Conservation (phyloP, 2,329 filamentous ascomycete species). For the Fusarium metavorans region DNA sequence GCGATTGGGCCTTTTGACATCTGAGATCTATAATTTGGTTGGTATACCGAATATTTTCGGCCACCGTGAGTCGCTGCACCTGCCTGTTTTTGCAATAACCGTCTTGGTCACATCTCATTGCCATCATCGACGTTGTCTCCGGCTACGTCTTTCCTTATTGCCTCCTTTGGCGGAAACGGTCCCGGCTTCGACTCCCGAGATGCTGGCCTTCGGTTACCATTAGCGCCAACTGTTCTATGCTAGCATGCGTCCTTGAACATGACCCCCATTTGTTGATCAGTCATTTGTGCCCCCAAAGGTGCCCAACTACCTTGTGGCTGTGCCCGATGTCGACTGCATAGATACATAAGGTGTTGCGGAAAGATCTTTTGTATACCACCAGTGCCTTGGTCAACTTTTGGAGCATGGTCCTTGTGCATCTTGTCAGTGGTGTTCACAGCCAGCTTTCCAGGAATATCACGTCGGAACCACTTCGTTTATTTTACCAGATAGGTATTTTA, state of each 20-base stretch:
- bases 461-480: not conserved
- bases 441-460: not conserved
- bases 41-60: not conserved
- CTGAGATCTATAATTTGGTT: not conserved
- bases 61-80: not conserved
- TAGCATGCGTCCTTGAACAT: not conserved
- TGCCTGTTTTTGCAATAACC: not conserved
- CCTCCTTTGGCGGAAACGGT: not conserved
- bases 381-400: not conserved
- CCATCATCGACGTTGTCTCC: not conserved
- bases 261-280: not conserved
- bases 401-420: not conserved
- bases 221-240: not conserved
- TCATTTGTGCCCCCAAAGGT: not conserved
- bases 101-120: not conserved
- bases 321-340: not conserved
- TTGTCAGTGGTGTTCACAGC: not conserved
- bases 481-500: not conserved
- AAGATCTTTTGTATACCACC: too few relatives aligned
- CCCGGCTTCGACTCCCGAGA: not conserved
- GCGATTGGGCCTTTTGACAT: slow-evolving; percentile 18
- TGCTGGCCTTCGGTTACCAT: not conserved
- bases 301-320: not conserved
- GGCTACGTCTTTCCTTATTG: not conserved
- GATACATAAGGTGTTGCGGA: not conserved